Conservation (phyloP, 495 filamentous ascomycete genomes). For the Aspergillus asperescens region DNA sequence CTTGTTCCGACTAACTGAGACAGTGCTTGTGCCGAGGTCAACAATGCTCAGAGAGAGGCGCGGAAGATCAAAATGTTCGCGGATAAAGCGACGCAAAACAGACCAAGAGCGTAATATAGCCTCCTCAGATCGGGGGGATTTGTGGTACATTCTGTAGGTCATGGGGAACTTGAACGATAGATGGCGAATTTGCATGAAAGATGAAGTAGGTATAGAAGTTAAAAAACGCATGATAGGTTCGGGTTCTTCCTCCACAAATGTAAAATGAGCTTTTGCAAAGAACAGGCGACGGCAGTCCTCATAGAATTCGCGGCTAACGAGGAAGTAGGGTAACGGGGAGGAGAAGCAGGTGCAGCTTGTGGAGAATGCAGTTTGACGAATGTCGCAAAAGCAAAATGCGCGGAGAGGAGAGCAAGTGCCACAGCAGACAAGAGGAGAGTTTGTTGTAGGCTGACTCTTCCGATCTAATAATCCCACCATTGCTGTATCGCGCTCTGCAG, state of each 20-base stretch:
- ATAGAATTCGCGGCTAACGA: slow-evolving; percentile 23
- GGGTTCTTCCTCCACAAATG: slow-evolving; percentile 20
- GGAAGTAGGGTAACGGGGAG: slow-evolving; percentile 27
- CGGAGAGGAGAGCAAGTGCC: slow-evolving; percentile 20
- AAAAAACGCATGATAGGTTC: slow-evolving; percentile 19
- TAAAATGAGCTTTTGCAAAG: slow-evolving; percentile 24
- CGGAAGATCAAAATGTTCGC: slow-evolving; percentile 23
- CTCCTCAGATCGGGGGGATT: slow-evolving; percentile 7
- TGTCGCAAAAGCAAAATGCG: slow-evolving; percentile 23
- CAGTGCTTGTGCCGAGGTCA: slow-evolving; percentile 15
- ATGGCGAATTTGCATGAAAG: slow-evolving; percentile 19
- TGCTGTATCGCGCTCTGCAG: background rate
- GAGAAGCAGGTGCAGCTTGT: slow-evolving; percentile 24
- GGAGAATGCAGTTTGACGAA: slow-evolving; percentile 20
- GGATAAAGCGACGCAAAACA: slow-evolving; percentile 25
- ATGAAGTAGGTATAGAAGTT: slow-evolving; percentile 15
- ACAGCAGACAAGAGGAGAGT: slow-evolving; percentile 17
- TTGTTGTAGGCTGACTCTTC: background rate
- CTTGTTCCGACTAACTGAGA: background rate
- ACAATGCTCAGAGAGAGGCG: slow-evolving; percentile 18
- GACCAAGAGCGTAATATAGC: slow-evolving; percentile 17
- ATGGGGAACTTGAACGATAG: slow-evolving; percentile 22
- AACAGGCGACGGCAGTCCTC: slow-evolving; percentile 21
- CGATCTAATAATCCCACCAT: slow-evolving; percentile 18
- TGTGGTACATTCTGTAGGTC: slow-evolving; percentile 2